A percentile compares a stretch with the other conserved stretches of the same genome.
Conservation (phyloP, 2,329 filamentous ascomycete genomes). For the Macrophomina tecta region DNA sequence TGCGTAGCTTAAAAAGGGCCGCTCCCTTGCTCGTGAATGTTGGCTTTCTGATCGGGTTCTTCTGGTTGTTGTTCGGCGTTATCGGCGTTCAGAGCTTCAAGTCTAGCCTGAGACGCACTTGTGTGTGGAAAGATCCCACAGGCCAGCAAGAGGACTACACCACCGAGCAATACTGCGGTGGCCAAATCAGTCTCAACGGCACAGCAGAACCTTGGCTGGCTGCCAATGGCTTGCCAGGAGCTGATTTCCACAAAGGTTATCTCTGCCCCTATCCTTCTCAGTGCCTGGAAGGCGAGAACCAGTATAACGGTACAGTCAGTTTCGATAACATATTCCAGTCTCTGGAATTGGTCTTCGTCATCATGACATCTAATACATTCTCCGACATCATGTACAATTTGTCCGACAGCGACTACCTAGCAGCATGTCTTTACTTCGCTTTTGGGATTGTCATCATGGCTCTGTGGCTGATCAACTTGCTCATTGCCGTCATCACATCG, state of each 20-base stretch:
- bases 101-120: conserved; percentile 56
- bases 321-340: conserved; percentile 96
- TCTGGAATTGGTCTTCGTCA: conserved; percentile 91
- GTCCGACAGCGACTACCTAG: conserved; percentile 87
- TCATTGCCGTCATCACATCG: conserved; percentile 96
- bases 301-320: conserved; percentile 83
- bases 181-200: conserved; percentile 69
- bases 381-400: conserved; percentile 94
- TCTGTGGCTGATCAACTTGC: conserved; percentile 93
- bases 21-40: conserved; percentile 91
- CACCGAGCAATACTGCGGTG: conserved; percentile 80
- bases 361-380: conserved; percentile 98
- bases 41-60: conserved; percentile 92
- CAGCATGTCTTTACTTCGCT: conserved; percentile 65
- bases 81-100: conserved; percentile 94
- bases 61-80: conserved; percentile 97
- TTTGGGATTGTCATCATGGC: conserved; percentile 85
- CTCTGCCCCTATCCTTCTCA: conserved; percentile 83
- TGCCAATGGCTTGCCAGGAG: conserved; percentile 58
- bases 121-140: conserved; percentile 60
- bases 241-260: conserved; percentile 75
- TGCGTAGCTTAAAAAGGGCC: conserved; percentile 93
- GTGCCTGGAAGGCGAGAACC: conserved; percentile 80
- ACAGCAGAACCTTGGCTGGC: conserved; percentile 70
- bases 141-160: conserved; percentile 62